Evolutionary conservation across 73 alveolate species (phyloP), one percentile per base, ranked within the genome.

Genomic region (Urostyla sp.): DNA sequence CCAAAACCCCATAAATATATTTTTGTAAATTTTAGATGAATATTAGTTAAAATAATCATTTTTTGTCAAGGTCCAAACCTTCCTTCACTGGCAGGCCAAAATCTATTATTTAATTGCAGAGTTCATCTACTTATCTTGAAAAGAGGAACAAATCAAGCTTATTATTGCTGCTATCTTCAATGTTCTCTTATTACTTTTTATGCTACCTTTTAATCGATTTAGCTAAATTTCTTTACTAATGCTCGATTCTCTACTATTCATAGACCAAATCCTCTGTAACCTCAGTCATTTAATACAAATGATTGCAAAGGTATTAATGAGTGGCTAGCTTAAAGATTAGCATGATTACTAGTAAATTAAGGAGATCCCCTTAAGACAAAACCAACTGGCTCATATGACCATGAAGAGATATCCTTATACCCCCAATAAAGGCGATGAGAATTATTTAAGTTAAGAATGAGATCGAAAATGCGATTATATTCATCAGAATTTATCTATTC

Each of bases 381-480:
- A n/a, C n/a, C n/a, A n/a, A n/a, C n/a, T n/a, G n/a, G n/a, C n/a
- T n/a, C n/a, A n/a, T n/a, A n/a, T n/a, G n/a, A n/a, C n/a, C n/a
- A n/a, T n/a, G n/a, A n/a, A n/a, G n/a, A n/a, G n/a, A n/a, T n/a
- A n/a, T n/a, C n/a, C n/a, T n/a, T n/a, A n/a, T n/a, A n/a, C n/a
- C n/a, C n/a, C n/a, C n/a, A n/a, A n/a, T n/a, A n/a, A n/a, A n/a
- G n/a, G n/a, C n/a, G n/a, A n/a, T n/a, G n/a, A n/a, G n/a, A n/a
- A n/a, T n/a, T 40, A 44, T 84, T 75, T 0, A 75, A 37, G 48
- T 59, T 84, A 15, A 89, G 55, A 0, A 90, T 92, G 18, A 92
- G 86, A 26, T 93, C 95, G 82, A 93, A 90, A 15, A 89, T 73
- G 43, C 44, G 74, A 61, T 87, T 93, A 16, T 45, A 31, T 36